Evolutionary conservation across 225 moss, liverwort and hornwort species (phyloP).

Genomic region (Takakia lepidozioides): DNA sequence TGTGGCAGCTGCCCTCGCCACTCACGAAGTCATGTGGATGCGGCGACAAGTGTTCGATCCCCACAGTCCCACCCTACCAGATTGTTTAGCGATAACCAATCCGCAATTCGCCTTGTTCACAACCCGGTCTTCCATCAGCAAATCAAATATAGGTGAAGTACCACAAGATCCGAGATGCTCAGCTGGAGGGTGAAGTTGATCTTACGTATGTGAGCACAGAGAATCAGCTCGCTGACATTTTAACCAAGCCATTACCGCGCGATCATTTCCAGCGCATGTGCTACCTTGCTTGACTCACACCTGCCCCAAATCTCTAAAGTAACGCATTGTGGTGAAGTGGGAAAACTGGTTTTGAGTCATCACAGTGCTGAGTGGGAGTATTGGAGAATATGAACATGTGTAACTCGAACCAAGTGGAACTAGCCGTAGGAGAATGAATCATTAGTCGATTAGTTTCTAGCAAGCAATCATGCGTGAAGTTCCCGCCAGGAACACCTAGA

Average conservation of each 20-base stretch:
- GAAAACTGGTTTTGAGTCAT: too few relatives aligned
- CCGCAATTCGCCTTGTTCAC: neutral
- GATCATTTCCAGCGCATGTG: too few relatives aligned
- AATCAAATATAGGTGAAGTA: slow-evolving; percentile 3
- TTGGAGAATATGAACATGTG: too few relatives aligned
- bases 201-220: slow-evolving; percentile 2
- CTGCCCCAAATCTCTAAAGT: too few relatives aligned
- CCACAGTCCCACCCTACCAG: neutral
- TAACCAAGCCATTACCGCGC: slow-evolving; percentile 5
- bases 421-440: too few relatives aligned
- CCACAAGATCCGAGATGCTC: neutral
- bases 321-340: too few relatives aligned
- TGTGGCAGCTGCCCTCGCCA: neutral
- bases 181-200: neutral
- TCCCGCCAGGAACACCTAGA: too few relatives aligned
- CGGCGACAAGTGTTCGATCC: neutral
- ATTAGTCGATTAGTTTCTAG: too few relatives aligned
- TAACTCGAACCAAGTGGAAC: too few relatives aligned
- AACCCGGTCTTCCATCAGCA: neutral
- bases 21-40: neutral
- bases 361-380: too few relatives aligned
- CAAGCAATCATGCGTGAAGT: too few relatives aligned
- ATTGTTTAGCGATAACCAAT: neutral
- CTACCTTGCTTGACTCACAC: too few relatives aligned
- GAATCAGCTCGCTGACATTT: neutral